Evolutionary conservation across 345 rosid genomes (phyloP), one percentile per base, ranked within the genome.

Genomic region (Chamaenerion angustifolium): DNA sequence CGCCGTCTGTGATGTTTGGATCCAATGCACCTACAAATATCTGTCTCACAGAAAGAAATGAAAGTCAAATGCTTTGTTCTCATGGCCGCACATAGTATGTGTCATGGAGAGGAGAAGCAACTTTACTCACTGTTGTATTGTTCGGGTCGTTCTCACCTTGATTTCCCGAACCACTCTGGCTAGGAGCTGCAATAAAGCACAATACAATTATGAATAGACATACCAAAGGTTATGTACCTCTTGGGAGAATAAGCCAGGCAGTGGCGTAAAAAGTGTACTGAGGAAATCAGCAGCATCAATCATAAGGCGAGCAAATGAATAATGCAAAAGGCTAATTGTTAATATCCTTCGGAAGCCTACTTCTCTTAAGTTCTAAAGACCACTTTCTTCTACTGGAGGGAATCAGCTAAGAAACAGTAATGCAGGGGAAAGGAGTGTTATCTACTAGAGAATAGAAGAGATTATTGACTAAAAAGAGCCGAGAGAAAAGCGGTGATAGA

Each of bases 11-110:
- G 65, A 92, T 89, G 57, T 79, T 77, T 21, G 85, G 75, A 74
- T 87, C 98, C 73, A 92, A 64, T 14, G 83, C 95, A 35, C 98
- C 98, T 0, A 87, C 96, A 68, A 92, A 92, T 47, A 87, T 78
- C 98, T 87, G 40, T 31, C 25, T 16, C 41, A 23, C 25, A 12
- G 5, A 76, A 60, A 74, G 37, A 42, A 42, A 27, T 21, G 58
- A 56, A 50, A 46, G 12, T 49, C 40, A 12, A 46, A 9, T 5
- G 46, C 64, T 46, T 12, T 48, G 45, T 15, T 15, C 18, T 17
- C 23, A 42, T 27, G 16, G 40, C 3, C 19, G 72, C 51, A 45
- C 21, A 9, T 21, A n/a, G 25, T 21, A 21, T 21, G 25, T 21
- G 25, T 21, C 25, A 41, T 48, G 60, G 65, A 31, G 43, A 55